Evolutionary conservation across 1,139 yeast species (phyloP), one percentile per base, ranked within the genome.

Genomic region (Hyphopichia burtonii): DNA sequence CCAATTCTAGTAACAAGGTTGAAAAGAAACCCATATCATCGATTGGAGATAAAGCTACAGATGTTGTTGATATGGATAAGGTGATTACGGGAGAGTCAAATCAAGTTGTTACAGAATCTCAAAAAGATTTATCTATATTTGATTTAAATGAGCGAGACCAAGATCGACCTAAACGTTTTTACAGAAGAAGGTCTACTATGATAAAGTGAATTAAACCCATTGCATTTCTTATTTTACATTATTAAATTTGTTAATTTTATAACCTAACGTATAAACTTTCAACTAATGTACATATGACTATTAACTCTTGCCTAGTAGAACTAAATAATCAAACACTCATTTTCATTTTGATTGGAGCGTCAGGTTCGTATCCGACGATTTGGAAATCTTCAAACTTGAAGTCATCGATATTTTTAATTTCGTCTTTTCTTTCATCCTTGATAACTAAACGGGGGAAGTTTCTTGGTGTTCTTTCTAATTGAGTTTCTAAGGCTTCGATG

Each of bases 331-430:
- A 78, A 38, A 79, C 83, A 62, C 83, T 79, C 84, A 79, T 79
- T 77, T 66, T 88, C 99, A 93, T 93, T 53, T 86, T 88, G 52
- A 93, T 91, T 45, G 83, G 82, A 4, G 82, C 78, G 59, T 89
- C 83, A 2, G 97, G 97, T 44, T 86, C 73, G 61, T 93, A 93
- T 42, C 80, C 88, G 2, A 71, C 68, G 36, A 93, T 81, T 54
- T 82, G 85, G 56, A 93, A 90, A 63, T 93, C 99, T 45, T 90
- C 97, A 54, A 71, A 86, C 52, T 72, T 79, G 70, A 93, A 93
- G 55, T 88, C 97, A 59, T 91, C 98, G 46, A 93, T 93, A 45
- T 75, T 65, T 19, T 71, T 73, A 17, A 91, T 82, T 38, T 67
- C 62, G 9, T 50, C 53, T 45, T 48, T 53, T 45, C 76, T 55